phyloP scores from a whole-genome alignment of 139 green algal genomes.

The Volvox africanus region DNA sequence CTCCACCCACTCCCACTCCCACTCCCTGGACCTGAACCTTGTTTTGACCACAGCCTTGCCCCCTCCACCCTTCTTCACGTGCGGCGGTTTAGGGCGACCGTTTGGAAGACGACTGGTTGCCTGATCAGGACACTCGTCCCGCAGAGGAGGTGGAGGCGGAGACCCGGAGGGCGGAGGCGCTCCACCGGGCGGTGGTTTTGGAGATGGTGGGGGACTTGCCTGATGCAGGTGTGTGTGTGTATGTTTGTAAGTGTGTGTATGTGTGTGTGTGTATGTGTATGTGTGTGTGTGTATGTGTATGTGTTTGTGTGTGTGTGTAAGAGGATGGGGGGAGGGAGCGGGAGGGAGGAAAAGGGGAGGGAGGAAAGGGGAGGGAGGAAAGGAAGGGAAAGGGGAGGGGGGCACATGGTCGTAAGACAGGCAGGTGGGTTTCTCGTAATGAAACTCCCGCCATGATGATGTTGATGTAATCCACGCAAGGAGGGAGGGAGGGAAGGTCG shows the following conservation, averaged over 20 bases:
- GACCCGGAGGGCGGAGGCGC: conserved; percentile 83
- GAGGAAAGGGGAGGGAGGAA: background rate
- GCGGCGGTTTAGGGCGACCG: conserved; percentile 75
- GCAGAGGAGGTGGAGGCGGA: conserved; percentile 89
- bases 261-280: background rate
- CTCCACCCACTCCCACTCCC: background rate
- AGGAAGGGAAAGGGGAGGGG: background rate
- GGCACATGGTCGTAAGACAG: too few relatives aligned
- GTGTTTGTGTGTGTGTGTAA: background rate
- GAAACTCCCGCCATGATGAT: too few relatives aligned
- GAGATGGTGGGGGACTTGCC: conserved; percentile 95
- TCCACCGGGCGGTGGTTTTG: conserved; percentile 92
- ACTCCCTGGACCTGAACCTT: background rate
- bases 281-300: background rate
- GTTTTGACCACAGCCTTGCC: background rate
- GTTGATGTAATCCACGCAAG: too few relatives aligned
- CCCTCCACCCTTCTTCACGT: background rate
- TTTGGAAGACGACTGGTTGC: conserved; percentile 97
- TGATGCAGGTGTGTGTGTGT: conserved; percentile 45
- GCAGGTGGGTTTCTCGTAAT: background rate
- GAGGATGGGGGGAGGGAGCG: background rate
- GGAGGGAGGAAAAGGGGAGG: too few relatives aligned
- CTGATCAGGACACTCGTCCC: conserved; percentile 77
- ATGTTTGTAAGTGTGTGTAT: background rate
- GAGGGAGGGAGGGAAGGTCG: too few relatives aligned